Conservation (phyloP, 2,329 filamentous ascomycete species). For the Fusarium cicatricum region DNA sequence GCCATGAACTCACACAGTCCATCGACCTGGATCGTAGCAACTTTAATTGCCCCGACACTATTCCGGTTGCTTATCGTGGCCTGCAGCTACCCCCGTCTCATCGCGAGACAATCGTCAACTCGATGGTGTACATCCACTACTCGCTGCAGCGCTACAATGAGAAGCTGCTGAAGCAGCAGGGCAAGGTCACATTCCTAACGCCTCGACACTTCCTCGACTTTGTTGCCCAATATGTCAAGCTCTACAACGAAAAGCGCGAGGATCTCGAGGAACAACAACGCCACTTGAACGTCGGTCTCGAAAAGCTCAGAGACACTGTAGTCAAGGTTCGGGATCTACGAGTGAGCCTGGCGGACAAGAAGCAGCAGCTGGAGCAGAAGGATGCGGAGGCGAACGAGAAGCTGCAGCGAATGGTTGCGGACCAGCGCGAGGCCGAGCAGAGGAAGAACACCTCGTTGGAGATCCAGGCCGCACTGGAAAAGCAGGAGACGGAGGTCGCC, state of each 20-base stretch:
- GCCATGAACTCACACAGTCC: slow-evolving; percentile 93
- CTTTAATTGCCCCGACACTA: slow-evolving; percentile 86
- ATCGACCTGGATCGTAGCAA: slow-evolving; percentile 91
- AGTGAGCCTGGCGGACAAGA: slow-evolving; percentile 91
- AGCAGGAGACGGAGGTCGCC: slow-evolving; percentile 89
- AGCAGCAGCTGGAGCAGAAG: slow-evolving; percentile 90
- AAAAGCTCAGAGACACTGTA: slow-evolving; percentile 96
- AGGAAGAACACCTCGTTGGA: slow-evolving; percentile 88
- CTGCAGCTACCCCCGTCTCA: slow-evolving; percentile 87
- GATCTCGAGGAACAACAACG: slow-evolving; percentile 98
- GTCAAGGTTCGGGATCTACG: slow-evolving; percentile 96
- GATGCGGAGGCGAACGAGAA: slow-evolving; percentile 97
- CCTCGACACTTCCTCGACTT: slow-evolving; percentile 98
- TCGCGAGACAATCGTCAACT: slow-evolving; percentile 91
- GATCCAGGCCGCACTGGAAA: slow-evolving; percentile 85
- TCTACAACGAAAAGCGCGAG: slow-evolving; percentile 98
- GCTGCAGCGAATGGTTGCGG: slow-evolving; percentile 94
- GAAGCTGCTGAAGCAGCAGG: slow-evolving; percentile 89
- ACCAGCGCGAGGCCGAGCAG: slow-evolving; percentile 93
- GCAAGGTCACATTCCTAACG: slow-evolving; percentile 90
- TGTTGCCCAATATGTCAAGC: slow-evolving; percentile 94
- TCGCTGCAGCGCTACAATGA: slow-evolving; percentile 90
- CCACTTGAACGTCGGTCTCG: slow-evolving; percentile 96
- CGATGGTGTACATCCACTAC: slow-evolving; percentile 99
- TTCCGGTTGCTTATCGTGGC: slow-evolving; percentile 90